These are phyloP conservation scores for Lojkania enalia DNA, from an alignment of 2,329 filamentous ascomycete species.

Conservation along the genomic window DNA sequence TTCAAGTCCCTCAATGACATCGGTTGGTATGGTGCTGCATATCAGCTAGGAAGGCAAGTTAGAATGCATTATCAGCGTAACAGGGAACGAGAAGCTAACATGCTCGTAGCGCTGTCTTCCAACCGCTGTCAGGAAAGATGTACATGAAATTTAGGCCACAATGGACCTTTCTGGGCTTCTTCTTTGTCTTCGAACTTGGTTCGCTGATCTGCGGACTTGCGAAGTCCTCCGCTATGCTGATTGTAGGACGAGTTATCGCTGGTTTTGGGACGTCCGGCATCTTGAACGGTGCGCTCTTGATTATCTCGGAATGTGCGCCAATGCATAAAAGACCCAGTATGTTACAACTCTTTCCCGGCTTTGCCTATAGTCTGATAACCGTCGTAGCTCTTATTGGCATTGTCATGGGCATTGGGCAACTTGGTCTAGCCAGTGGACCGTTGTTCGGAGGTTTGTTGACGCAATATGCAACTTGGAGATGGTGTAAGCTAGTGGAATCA, in stretches of 20 bases:
- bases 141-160: slow-evolving; percentile 17
- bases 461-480: slow-evolving; percentile 45
- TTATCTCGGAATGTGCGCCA: slow-evolving; percentile 27
- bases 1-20: slow-evolving; percentile 21
- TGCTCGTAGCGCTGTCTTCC: slow-evolving; percentile 15
- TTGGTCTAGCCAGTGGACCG: slow-evolving; percentile 45
- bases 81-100: no score
- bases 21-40: slow-evolving; percentile 19
- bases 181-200: slow-evolving; percentile 32
- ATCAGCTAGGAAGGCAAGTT: slow-evolving; percentile 16
- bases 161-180: slow-evolving; percentile 29
- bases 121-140: slow-evolving; percentile 25
- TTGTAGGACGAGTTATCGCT: slow-evolving; percentile 28
- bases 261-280: slow-evolving; percentile 34
- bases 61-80: not conserved
- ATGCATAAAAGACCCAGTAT: slow-evolving; percentile 27
- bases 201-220: slow-evolving; percentile 33
- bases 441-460: slow-evolving; percentile 50
- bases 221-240: slow-evolving; percentile 27
- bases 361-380: no score
- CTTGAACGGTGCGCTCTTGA: slow-evolving; percentile 30
- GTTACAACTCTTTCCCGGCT: no score
- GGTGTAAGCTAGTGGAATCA: slow-evolving; percentile 42
- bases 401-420: slow-evolving; percentile 28
- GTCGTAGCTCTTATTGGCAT: slow-evolving; percentile 21